phyloP scores from a whole-genome alignment of 768 basidiomycete species.

The Suillus americanus region DNA sequence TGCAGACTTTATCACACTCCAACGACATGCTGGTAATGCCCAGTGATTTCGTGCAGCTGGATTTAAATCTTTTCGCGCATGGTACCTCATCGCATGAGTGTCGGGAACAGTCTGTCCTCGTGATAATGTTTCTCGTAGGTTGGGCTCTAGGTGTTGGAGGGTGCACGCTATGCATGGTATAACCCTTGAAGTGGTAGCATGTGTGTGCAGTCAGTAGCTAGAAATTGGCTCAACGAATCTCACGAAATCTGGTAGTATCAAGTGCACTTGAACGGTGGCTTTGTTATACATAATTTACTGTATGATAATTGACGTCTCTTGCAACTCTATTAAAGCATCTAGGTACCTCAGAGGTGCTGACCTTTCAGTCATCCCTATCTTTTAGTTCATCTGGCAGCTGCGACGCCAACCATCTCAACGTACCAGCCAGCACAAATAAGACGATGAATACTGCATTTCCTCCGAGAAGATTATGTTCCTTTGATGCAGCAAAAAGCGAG shows the following conservation, averaged over 20 bases:
- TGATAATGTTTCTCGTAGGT: background rate
- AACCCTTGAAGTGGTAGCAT: background rate
- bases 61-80: background rate
- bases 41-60: background rate
- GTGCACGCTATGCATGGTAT: background rate
- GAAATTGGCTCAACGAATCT: background rate
- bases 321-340: background rate
- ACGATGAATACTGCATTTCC: slow-evolving; percentile 52
- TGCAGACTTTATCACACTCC: slow-evolving; percentile 4
- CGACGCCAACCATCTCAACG: slow-evolving; percentile 21
- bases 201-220: background rate
- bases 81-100: background rate
- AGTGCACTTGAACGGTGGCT: background rate
- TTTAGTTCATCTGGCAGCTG: slow-evolving; percentile 31
- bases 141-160: background rate
- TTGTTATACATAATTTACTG: background rate
- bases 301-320: background rate
- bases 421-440: slow-evolving; percentile 30
- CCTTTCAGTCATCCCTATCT: slow-evolving; percentile 26
- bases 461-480: slow-evolving; percentile 45
- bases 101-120: background rate
- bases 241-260: background rate
- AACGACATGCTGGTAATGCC: background rate
- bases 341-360: background rate
- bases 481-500: slow-evolving; percentile 52